A percentile compares a stretch with the other conserved stretches of the same genome.
phyloP scores from a whole-genome alignment of 1,284 basidiomycete species.

The Apiotrichum sp. region DNA sequence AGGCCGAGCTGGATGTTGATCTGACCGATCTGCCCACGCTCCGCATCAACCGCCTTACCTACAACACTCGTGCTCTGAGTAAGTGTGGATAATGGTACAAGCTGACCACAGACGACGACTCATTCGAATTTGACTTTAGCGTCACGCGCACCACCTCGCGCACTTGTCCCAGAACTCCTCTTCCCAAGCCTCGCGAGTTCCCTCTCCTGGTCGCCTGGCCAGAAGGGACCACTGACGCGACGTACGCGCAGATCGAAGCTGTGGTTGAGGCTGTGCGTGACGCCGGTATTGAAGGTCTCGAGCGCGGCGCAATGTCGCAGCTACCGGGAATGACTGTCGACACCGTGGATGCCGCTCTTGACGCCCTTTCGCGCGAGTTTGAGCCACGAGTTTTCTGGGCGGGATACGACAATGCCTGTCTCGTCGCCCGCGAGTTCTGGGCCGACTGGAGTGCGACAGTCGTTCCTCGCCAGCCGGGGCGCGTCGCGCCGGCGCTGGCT shows the following conservation, averaged over 20 bases:
- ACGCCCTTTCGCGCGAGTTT: constrained; percentile 15
- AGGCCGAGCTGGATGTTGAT: constrained; percentile 34
- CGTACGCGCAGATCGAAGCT: background rate
- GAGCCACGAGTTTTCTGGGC: constrained; percentile 59
- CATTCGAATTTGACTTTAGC: constrained; percentile 33
- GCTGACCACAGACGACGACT: constrained; percentile 31
- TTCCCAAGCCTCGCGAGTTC: constrained; percentile 5
- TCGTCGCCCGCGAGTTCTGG: constrained; percentile 53
- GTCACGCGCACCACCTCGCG: background rate
- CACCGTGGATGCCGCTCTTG: constrained; percentile 15
- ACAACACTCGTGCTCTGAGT: constrained; percentile 40
- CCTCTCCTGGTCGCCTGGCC: constrained; percentile 3
- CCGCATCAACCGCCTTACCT: constrained; percentile 18
- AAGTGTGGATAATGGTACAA: background rate
- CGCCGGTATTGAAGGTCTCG: constrained; percentile 22
- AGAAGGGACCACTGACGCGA: background rate
- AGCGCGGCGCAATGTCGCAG: constrained; percentile 9
- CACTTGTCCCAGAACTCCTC: background rate
- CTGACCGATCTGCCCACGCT: constrained; percentile 22
- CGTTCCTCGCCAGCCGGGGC: background rate
- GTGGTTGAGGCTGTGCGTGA: constrained; percentile 14
- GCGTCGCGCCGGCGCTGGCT: background rate
- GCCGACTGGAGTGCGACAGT: constrained; percentile 55
- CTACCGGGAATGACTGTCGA: constrained; percentile 4
- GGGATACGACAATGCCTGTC: constrained; percentile 56